Base-by-base conservation (phyloP, 208 protist species). In the Balamuthia mandrillaris region DNA sequence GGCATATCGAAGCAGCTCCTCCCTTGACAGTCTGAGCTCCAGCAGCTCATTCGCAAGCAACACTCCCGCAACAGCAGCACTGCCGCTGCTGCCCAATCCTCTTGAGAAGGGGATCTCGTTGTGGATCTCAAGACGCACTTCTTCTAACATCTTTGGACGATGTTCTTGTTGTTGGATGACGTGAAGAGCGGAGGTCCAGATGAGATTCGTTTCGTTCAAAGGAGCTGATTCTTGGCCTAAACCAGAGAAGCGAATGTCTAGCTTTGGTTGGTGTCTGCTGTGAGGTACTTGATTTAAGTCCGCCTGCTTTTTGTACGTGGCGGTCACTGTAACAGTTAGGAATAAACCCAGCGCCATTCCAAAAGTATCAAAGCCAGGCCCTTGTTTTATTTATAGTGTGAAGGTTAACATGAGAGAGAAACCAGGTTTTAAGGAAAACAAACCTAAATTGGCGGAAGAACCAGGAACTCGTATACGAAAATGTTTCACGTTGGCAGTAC, bases 21-120 rank as follows among this genome's bases (percentile, higher is more conserved):
- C 4, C 3, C 21, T 24, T 21, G 10, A 47, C 4, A 81, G 35
- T 24, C 52, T 5, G 14, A 81, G 21, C 3, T 63, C 52, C 29
- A 56, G 42, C n/a, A 81, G 74, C 45, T 63, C 42, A 39, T 81
- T 39, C 0, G 74, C 74, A 37, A 81, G 42, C n/a, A 81, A 31
- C n/a, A 81, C 74, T 58, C 74, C 74, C 37, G 35, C 35, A n/a
- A 81, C 74, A 0, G 61, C 74, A 6, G 74, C 74, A 9, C 49
- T 39, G 0, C 74, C 74, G 35, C 74, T 81, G 74, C 74, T 81
- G n/a, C 74, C 74, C 74, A 81, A 51, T 3, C 74, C 74, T 63
- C 45, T 27, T 39, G n/a, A n/a, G n/a, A n/a, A n/a, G n/a, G n/a
- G n/a, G n/a, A n/a, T n/a, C n/a, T n/a, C n/a, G n/a, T n/a, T n/a